Evolutionary conservation across 371 early-diverging fungal species (phyloP).

Genomic region (Sporodiniella umbellata): DNA sequence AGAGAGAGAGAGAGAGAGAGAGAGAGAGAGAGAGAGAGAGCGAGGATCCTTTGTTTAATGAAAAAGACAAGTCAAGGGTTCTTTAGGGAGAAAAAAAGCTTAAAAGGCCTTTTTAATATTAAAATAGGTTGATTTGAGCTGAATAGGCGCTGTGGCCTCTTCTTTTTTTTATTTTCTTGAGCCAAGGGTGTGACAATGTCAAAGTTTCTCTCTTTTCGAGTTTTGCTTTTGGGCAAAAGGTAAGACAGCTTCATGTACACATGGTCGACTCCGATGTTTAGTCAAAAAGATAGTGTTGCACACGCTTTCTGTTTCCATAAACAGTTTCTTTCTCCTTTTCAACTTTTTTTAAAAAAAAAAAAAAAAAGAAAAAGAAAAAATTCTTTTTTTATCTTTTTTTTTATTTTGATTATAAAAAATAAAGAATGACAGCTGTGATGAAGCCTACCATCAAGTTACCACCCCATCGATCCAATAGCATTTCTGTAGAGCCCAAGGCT

Average conservation of each 20-base stretch:
- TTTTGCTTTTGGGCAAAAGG: too few relatives aligned
- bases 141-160: too few relatives aligned
- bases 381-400: neutral
- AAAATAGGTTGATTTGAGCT: too few relatives aligned
- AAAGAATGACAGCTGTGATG: neutral
- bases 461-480: conserved; percentile 17
- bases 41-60: too few relatives aligned
- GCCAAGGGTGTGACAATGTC: too few relatives aligned
- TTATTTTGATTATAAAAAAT: neutral
- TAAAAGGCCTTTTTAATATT: too few relatives aligned
- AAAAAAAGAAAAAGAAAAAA: neutral
- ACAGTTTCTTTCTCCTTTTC: conserved; percentile 1
- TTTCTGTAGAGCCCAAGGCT: neutral
- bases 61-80: too few relatives aligned
- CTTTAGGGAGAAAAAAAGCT: too few relatives aligned
- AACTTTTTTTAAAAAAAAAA: neutral
- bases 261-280: neutral
- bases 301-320: conserved; percentile 1
- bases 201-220: too few relatives aligned
- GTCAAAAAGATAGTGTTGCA: neutral
- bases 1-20: too few relatives aligned
- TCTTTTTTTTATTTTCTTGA: too few relatives aligned
- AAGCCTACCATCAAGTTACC: conserved; percentile 24
- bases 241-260: neutral
- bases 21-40: too few relatives aligned